These are phyloP conservation scores for Starmerella roubikii DNA, from an alignment of 805 yeast species.

Conservation along the genomic window DNA sequence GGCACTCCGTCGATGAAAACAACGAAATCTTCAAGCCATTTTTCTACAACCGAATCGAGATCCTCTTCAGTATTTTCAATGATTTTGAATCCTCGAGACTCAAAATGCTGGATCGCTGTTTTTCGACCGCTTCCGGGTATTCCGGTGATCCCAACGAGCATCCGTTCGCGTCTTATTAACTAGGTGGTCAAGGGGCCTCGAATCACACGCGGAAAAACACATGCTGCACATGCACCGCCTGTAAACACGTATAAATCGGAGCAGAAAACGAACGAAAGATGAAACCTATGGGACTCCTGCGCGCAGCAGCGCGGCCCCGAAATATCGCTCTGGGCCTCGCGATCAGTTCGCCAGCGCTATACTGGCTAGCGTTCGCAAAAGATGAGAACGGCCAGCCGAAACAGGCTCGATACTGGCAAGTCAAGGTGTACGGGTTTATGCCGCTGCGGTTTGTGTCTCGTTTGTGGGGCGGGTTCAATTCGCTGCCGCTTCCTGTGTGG, in stretches of 20 bases:
- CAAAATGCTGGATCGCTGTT: slow-evolving; percentile 46
- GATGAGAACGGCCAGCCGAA: slow-evolving; percentile 14
- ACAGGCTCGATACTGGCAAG: slow-evolving; percentile 73
- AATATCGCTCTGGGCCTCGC: slow-evolving; percentile 9
- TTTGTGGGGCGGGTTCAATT: slow-evolving; percentile 87
- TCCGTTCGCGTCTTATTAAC: no score
- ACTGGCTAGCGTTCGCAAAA: slow-evolving; percentile 7
- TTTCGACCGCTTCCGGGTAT: slow-evolving; percentile 53
- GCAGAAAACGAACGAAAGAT: no score
- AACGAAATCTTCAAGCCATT: slow-evolving; percentile 55
- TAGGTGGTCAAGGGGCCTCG: no score
- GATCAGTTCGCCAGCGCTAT: slow-evolving; percentile 3
- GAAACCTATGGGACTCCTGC: not conserved
- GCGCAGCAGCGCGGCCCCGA: slow-evolving; percentile 4
- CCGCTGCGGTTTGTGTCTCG: slow-evolving; percentile 87
- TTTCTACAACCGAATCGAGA: slow-evolving; percentile 45
- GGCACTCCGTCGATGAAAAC: slow-evolving; percentile 33
- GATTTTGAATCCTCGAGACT: slow-evolving; percentile 38
- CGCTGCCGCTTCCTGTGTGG: slow-evolving; percentile 75
- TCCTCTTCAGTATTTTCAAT: slow-evolving; percentile 30
- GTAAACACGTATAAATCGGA: no score
- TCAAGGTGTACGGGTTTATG: slow-evolving; percentile 75
- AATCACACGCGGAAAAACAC: no score
- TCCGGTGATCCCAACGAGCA: slow-evolving; percentile 70
- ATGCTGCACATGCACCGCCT: no score